Conservation (phyloP, 305 asterid species). For the Solanum hybrid region DNA sequence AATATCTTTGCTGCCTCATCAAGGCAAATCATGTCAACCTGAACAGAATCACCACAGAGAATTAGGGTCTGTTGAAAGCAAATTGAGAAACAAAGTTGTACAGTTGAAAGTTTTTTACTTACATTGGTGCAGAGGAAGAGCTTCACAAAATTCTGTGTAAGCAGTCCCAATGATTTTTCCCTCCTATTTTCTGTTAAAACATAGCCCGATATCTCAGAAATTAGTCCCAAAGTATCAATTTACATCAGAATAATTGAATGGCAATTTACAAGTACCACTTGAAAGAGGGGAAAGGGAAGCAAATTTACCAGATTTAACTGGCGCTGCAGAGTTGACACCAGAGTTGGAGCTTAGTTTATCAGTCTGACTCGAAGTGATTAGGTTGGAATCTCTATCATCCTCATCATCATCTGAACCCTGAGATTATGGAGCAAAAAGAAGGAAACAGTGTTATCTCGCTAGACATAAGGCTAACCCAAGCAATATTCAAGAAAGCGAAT, state of each 20-base stretch:
- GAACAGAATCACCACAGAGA: background rate
- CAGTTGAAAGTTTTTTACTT: slow-evolving; percentile 18
- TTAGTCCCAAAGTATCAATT: background rate
- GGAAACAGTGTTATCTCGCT: background rate
- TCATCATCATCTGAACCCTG: slow-evolving; percentile 86
- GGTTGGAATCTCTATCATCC: slow-evolving; percentile 50
- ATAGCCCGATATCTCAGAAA: background rate
- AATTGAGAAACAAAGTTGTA: background rate
- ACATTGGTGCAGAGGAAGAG: slow-evolving; percentile 88
- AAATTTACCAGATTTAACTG: slow-evolving; percentile 37
- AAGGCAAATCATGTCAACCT: slow-evolving; percentile 90
- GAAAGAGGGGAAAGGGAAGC: background rate
- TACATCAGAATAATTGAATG: background rate
- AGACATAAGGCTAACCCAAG: background rate
- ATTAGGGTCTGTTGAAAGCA: background rate
- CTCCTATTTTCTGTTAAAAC: slow-evolving; percentile 65
- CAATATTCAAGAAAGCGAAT: background rate
- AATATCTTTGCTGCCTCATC: slow-evolving; percentile 93
- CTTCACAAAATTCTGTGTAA: slow-evolving; percentile 87
- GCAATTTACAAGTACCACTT: background rate
- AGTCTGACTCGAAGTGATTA: slow-evolving; percentile 37
- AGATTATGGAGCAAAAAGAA: background rate
- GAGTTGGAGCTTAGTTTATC: slow-evolving; percentile 48
- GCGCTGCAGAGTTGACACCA: slow-evolving; percentile 22
- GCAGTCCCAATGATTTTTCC: slow-evolving; percentile 91